Base-by-base conservation (phyloP, 148 eudicot species). In the Simmondsia chinensis region DNA sequence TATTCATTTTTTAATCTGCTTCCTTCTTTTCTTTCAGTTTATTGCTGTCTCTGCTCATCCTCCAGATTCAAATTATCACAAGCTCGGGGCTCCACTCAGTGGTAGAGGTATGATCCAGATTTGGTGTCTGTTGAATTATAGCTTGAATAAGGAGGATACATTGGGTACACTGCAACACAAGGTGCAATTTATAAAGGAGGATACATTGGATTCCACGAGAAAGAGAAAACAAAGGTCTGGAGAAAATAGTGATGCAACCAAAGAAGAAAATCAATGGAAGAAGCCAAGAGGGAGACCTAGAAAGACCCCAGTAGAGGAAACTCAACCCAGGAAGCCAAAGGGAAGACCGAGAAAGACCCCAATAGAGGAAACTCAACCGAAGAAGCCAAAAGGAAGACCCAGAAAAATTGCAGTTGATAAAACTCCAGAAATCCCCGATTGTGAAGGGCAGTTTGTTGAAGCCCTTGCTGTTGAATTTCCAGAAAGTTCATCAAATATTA, bases 1-100 rank as follows among this genome's bases (percentile, higher is more conserved):
- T 13, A 9, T 35, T 63, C 27, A 13, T 36, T 14, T 33, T 26
- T 16, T 30, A 8, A 26, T 48, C 15, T 51, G 19, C 2, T 30
- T 52, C 17, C 52, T 33, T 46, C 29, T 47, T 32, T 28, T 22
- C 9, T 57, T 43, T 38, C 69, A 89, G 99, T 91, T 72, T 63
- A 47, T 91, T 49, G 96, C 99, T 31, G 76, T 91, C 61, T 83
- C 99, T 63, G 83, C 95, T 48, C 99, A 91, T 73, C 95, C 99
- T 50, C 94, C 99, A 35, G 86, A 79, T 55, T 91, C 95, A 48
- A 63, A 75, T n/a, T 77, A 82, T 63, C 88, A 91, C 99, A 86
- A 77, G 71, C 63, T 82, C 40, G 99, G 94, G 46, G 70, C 64
- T 37, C 65, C 75, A 12, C 75, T 91, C 47, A 61, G 52, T 43